Conservation (phyloP, 148 eudicot species). For the Rhododendron vialii region DNA sequence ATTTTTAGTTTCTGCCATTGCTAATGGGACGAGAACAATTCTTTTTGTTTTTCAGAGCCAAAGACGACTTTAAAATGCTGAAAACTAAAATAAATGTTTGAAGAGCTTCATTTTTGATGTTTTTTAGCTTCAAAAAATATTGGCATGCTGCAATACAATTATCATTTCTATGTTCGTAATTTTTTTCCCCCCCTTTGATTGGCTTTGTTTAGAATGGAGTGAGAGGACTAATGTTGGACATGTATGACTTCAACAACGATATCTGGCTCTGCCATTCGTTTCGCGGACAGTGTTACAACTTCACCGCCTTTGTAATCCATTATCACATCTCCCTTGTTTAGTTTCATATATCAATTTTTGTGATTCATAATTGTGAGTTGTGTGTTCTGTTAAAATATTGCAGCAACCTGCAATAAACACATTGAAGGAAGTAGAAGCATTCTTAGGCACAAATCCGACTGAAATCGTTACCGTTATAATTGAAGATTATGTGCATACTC, state of each 20-base stretch:
- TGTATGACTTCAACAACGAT: constrained; percentile 90
- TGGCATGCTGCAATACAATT: background rate
- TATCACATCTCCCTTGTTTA: background rate
- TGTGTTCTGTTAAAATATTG: background rate
- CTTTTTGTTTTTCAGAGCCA: background rate
- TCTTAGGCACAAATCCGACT: constrained; percentile 65
- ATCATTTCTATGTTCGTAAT: background rate
- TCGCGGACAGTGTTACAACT: constrained; percentile 80
- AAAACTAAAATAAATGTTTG: background rate
- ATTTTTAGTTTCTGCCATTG: background rate
- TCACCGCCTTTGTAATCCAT: constrained; percentile 88
- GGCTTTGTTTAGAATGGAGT: constrained; percentile 76
- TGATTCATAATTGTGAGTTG: background rate
- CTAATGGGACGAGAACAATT: background rate
- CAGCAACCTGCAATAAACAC: constrained; percentile 89
- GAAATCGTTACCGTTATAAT: constrained; percentile 93
- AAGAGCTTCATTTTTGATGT: background rate
- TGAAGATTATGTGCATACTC: constrained; percentile 94
- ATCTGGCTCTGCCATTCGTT: constrained; percentile 98
- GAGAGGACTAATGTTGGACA: constrained; percentile 97
- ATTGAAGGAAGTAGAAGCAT: constrained; percentile 88
- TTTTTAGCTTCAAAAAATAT: background rate
- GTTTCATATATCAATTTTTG: background rate
- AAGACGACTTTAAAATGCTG: background rate
- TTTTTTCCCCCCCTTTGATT: constrained; percentile 9